These are phyloP conservation scores for Drosera capensis DNA, from an alignment of 148 eudicot genomes.

Conservation along the genomic window DNA sequence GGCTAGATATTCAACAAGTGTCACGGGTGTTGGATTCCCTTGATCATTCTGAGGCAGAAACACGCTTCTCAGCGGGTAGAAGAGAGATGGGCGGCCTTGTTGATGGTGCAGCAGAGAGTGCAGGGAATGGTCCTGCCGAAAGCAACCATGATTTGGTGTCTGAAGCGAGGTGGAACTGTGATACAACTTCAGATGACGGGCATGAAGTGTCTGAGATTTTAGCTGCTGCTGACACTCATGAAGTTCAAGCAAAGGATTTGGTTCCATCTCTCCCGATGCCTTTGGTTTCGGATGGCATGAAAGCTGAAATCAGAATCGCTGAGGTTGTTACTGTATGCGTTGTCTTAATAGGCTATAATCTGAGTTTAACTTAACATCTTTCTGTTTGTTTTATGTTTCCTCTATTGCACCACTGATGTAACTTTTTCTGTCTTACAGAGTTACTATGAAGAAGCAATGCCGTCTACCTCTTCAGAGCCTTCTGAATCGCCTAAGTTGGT, in stretches of 20 bases:
- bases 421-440: constrained; percentile 15
- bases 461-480: background rate
- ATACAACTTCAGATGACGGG: constrained; percentile 1
- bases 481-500: background rate
- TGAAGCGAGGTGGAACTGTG: no score
- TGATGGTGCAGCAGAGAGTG: background rate
- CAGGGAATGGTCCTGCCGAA: background rate
- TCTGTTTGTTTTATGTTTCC: no score
- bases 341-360: no score
- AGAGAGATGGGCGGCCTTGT: background rate
- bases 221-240: no score
- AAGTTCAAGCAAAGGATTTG: no score
- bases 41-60: background rate
- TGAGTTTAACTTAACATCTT: no score
- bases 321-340: no score
- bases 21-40: background rate
- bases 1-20: background rate
- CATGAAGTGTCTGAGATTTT: no score
- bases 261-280: no score
- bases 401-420: background rate
- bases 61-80: background rate
- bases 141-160: no score
- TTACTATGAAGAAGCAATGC: constrained; percentile 9
- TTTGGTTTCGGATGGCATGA: no score
- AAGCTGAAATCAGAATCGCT: no score